Base-by-base conservation (phyloP, 2,329 filamentous ascomycete genomes). In the Colletotrichum orbiculare region DNA sequence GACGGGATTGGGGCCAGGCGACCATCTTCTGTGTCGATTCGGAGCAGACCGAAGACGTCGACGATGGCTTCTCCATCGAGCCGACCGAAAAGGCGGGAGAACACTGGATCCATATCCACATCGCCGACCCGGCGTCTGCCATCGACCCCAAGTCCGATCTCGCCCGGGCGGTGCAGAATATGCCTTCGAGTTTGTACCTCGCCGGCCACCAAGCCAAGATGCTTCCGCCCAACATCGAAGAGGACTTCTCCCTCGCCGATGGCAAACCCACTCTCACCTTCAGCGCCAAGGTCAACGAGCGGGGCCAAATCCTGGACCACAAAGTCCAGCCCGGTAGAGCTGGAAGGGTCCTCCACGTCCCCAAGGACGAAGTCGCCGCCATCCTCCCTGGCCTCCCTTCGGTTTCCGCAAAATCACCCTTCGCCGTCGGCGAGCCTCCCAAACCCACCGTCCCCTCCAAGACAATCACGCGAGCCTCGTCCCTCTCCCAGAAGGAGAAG, bases 51-150 rank as follows among this genome's bases (percentile, higher is more conserved):
- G 80, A 84, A 35, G 88, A 95, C 70, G 91, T 96, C 63, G 92
- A 96, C 69, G 92, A 96, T 73, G 92, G 89, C 1, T 78, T 96
- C 8, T 95, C 92, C 1, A 72, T 96, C 8, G 89, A 93, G 72
- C 74, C 77, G 49, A 85, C 89, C 1, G 76, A 81, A 4, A 79
- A 75, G 15, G 67, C 82, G 17, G 73, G 82, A 54, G 82, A 91
- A 69, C 87, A 86, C 71, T 96, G 92, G 92, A 80, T 95, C 37
- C 91, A 94, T 72, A 78, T 93, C 38, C 92, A 96, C 74, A 85
- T 91, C 46, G 92, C 93, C 12, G 93, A 96, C 71, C 92, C 92
- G 8, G 90, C 90, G 2, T 91, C 92, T 6, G 86, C 87, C 64
- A 87, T 96, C 67, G 71, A 79, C 17, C 85, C 87, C 15, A 80